phyloP scores from a whole-genome alignment of 208 protist species.

The Leishmania arabica region DNA sequence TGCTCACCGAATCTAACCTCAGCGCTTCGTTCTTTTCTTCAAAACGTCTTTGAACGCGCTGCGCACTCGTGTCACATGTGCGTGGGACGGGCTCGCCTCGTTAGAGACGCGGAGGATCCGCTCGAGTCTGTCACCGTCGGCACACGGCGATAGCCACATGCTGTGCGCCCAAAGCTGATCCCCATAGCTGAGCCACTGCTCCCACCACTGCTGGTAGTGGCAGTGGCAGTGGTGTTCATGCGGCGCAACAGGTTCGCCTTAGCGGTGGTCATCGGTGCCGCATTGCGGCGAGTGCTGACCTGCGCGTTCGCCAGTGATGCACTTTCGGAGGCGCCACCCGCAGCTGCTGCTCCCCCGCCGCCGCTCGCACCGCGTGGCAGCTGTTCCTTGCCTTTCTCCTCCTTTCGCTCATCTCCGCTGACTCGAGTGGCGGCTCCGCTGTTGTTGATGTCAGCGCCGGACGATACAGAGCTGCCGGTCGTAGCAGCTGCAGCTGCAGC shows the following conservation, averaged over 20 bases:
- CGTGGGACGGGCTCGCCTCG: neutral
- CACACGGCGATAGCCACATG: neutral
- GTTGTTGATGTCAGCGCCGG: neutral
- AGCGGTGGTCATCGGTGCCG: neutral
- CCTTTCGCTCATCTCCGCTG: slow-evolving; percentile 4
- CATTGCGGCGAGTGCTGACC: slow-evolving; percentile 3
- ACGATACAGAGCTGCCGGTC: neutral
- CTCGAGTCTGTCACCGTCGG: neutral
- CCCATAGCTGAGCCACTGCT: neutral
- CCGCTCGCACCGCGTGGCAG: neutral
- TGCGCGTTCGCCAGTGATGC: neutral
- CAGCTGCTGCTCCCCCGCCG: neutral
- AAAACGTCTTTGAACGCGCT: neutral
- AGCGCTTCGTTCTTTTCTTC: neutral
- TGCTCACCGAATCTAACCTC: neutral
- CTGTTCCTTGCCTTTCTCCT: slow-evolving; percentile 2
- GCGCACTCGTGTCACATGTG: neutral
- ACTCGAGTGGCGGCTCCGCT: neutral
- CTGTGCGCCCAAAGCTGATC: neutral
- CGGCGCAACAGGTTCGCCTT: slow-evolving; percentile 18
- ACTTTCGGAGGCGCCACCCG: neutral
- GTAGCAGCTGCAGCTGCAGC: neutral
- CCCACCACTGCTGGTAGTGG: neutral
- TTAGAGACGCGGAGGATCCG: neutral
- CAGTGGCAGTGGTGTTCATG: slow-evolving; percentile 8